phyloP scores from a whole-genome alignment of 2,329 filamentous ascomycete species.

The Aspergillus thermomutatus region DNA sequence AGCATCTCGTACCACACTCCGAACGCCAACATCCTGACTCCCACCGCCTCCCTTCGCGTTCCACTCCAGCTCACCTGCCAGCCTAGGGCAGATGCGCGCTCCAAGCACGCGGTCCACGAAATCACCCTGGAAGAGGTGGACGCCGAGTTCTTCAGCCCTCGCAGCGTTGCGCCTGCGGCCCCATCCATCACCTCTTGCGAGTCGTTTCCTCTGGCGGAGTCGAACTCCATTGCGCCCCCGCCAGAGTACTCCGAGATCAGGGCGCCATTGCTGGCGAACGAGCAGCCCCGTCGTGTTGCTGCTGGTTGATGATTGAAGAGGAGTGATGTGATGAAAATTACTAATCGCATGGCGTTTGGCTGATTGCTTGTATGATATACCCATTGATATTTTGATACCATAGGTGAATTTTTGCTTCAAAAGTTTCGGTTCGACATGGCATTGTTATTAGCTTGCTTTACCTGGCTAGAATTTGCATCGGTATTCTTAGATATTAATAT shows the following conservation, averaged over 20 bases:
- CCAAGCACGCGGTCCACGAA: conserved; percentile 3
- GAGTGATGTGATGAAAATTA: neutral
- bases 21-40: conserved; percentile 38
- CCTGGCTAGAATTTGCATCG: neutral
- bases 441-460: neutral
- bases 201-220: neutral
- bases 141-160: conserved; percentile 19
- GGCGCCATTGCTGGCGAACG: neutral
- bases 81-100: conserved; percentile 2
- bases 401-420: neutral
- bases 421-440: neutral
- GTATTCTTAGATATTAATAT: neutral
- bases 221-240: neutral
- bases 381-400: neutral
- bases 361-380: neutral
- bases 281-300: neutral
- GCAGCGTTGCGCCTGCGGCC: conserved; percentile 16
- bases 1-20: conserved; percentile 54
- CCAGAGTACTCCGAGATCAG: neutral
- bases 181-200: neutral
- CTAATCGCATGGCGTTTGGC: neutral
- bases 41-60: conserved; percentile 39
- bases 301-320: neutral
- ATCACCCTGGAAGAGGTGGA: conserved; percentile 19
- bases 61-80: conserved; percentile 42